Evolutionary conservation across 176 grass and related monocot species (phyloP), one percentile per base, ranked within the genome.

Genomic region (Aechmea fasciata): DNA sequence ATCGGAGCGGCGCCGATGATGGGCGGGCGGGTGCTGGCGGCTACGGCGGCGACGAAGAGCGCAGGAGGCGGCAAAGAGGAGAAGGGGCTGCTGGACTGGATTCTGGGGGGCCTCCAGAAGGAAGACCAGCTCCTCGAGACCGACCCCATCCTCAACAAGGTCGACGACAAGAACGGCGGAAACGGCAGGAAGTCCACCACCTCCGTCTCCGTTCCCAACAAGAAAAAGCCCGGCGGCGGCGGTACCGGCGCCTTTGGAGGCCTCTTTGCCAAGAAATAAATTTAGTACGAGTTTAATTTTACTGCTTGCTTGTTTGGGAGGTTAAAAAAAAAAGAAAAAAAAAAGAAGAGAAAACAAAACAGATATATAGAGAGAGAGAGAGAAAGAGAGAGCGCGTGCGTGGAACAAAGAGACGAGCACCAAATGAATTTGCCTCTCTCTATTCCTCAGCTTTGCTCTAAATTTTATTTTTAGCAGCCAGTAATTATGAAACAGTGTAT

Each of bases 41-140:
- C 73, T 9, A 75, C 73, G 9, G 49, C 63, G 26, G 71, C 71
- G 1, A 63, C 63, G 8, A 75, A 75, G 63, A 61, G 73, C 13
- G 49, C 49, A 9, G 50, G 63, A 11, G 11, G 63, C 22, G 50
- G 49, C 24, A 63, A 63, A 7, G 63, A 66, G 50, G 73, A 75
- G 73, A 75, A 75, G 15, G 73, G 73, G 63, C 63, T 66, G 62
- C 1, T 75, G 23, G 73, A 75, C 49, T 75, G 73, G 73, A 75
- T 75, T 11, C 73, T 75, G 12, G 63, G 73, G 4, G 73, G 63
- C 6, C 73, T 75, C 13, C 73, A 66, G 73, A 75, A 75, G 73
- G 73, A 77, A 8, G 66, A 69, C 65, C 75, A 77, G 53, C 66
- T 77, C 65, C 52, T 77, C 29, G 75, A 77, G 52, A 77, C 75